These are phyloP conservation scores for Clonostachys chloroleuca DNA, from an alignment of 2,329 filamentous ascomycete genomes.

Conservation along the genomic window DNA sequence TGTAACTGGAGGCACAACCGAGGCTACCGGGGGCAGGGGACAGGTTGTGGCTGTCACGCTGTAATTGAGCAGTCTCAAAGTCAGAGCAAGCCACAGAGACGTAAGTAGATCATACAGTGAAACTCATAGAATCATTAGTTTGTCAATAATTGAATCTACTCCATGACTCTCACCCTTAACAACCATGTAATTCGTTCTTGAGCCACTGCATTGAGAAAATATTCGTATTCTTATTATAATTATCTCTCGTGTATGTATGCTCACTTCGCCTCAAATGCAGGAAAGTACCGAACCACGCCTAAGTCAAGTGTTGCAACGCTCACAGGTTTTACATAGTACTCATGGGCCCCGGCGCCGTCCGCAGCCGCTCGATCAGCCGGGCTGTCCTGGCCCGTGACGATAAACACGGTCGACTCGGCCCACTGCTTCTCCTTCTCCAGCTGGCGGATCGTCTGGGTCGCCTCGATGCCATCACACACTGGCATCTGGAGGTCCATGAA, in stretches of 20 bases:
- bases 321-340: not conserved
- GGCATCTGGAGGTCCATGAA: not conserved
- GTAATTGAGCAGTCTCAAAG: too few species aligned
- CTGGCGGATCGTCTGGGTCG: not conserved
- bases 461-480: not conserved
- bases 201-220: too few species aligned
- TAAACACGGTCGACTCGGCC: not conserved
- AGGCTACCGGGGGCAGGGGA: not conserved
- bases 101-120: too few species aligned
- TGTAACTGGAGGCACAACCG: constrained; percentile 3
- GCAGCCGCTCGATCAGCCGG: not conserved
- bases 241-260: too few species aligned
- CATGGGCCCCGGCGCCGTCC: not conserved
- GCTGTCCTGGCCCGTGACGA: not conserved
- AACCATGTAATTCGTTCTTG: too few species aligned
- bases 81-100: too few species aligned
- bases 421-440: not conserved
- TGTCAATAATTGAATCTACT: too few species aligned
- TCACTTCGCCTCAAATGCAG: not conserved
- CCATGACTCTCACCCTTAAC: too few species aligned
- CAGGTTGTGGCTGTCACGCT: too few species aligned
- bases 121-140: too few species aligned
- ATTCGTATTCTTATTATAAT: too few species aligned
- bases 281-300: not conserved
- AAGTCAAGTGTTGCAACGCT: not conserved